Base-by-base conservation (phyloP, 148 eudicot genomes). In the Camellia granthamiana region DNA sequence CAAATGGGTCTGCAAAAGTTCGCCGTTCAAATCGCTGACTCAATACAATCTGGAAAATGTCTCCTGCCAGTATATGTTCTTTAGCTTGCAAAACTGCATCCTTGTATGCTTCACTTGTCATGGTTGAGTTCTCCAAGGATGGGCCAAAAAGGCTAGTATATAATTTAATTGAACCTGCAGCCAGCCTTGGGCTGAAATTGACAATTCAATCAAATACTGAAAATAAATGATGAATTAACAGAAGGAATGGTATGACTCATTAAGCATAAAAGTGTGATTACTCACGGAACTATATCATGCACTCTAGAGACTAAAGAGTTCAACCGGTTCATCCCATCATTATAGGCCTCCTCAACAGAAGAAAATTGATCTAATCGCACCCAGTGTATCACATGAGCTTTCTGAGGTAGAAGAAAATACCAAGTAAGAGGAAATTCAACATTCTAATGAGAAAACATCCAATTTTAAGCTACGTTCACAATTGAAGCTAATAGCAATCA, bases 1-100 rank as follows among this genome's bases (percentile, higher is more conserved):
- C 99, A 85, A 97, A 97, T 51, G 99, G 99, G 79, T 97, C 99
- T 12, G 99, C 99, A 90, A 97, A 97, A 62, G 99, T 97, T 62
- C 94, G 87, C 72, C 93, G 88, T 85, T 97, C 99, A 87, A 97
- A 97, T 52, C 99, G 97, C 78, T 97, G 99, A 83, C 98, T 94
- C 73, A 97, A 84, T 44, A 97, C 99, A 76, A 97, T 92, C 82
- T 97, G 99, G 87, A 97, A 97, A 63, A 97, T 97, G 83, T 97
- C 98, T 77, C 99, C 99, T 74, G 99, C 99, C 74, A 89, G 79
- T 71, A 97, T 97, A 88, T 97, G 99, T 80, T 97, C 98, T 90
- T 97, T 97, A 79, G 99, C 97, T 88, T 88, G 84, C 83, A 92
- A 76, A 70, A 97, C 99, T 52, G 97, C 97, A 38, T 88, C 81